Percentiles rank a stretch among this genome's conserved stretches.
These are phyloP conservation scores for Bondarzewia mesenterica DNA, from an alignment of 1,284 basidiomycete genomes.

Conservation along the genomic window DNA sequence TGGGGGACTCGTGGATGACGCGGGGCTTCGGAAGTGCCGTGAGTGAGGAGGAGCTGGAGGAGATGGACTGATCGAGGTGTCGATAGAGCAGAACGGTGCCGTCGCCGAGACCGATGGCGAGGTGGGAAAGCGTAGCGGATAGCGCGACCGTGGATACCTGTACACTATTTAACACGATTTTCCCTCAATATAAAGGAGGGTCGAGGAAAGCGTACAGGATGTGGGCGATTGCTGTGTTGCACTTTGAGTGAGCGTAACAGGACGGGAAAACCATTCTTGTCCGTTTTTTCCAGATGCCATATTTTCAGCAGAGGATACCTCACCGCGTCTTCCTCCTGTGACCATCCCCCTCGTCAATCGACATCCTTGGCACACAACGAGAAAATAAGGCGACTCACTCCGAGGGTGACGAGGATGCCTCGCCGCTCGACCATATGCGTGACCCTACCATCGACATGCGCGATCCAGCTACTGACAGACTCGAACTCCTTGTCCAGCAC, in stretches of 20 bases:
- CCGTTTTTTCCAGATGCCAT: conserved; percentile 78
- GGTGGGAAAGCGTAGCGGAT: conserved; percentile 74
- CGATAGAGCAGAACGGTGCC: conserved; percentile 92
- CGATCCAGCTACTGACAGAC: conserved; percentile 65
- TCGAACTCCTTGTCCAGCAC: conserved; percentile 72
- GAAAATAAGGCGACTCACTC: conserved; percentile 42
- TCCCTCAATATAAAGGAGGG: conserved; percentile 3
- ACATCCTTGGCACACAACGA: background rate
- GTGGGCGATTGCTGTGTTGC: conserved; percentile 69
- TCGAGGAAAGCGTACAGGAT: conserved; percentile 52
- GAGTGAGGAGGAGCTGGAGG: conserved; percentile 50
- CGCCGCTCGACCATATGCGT: conserved; percentile 79
- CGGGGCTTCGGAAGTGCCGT: conserved; percentile 76
- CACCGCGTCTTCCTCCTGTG: conserved; percentile 70
- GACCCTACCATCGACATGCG: conserved; percentile 69
- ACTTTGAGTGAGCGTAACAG: conserved; percentile 75
- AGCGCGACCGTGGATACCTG: conserved; percentile 80
- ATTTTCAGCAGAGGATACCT: conserved; percentile 80
- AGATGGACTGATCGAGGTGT: conserved; percentile 83
- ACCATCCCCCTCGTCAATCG: conserved; percentile 2
- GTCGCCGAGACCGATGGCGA: conserved; percentile 88
- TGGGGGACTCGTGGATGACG: conserved; percentile 67
- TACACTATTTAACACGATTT: background rate
- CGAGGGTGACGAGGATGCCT: conserved; percentile 77
- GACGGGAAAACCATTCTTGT: conserved; percentile 62